Percentiles rank a stretch among this genome's conserved stretches.
These are phyloP conservation scores for Chamaecrista fasciculata DNA, from an alignment of 306 rosid genomes.

Conservation along the genomic window DNA sequence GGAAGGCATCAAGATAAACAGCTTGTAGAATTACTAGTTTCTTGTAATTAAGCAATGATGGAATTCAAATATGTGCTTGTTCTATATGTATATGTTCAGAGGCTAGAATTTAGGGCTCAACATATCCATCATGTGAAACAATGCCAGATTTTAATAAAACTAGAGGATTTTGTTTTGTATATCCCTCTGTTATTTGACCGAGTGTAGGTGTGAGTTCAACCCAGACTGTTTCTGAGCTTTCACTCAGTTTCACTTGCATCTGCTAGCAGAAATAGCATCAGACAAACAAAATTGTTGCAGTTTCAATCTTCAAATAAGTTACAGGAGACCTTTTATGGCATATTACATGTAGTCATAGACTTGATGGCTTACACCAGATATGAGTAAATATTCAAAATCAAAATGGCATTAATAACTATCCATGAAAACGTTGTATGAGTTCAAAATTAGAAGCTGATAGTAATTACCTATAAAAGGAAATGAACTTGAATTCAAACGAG, in stretches of 20 bases:
- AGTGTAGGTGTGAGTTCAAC: conserved; percentile 45
- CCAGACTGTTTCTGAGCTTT: conserved; percentile 74
- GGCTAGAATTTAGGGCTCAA: neutral
- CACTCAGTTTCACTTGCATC: conserved; percentile 74
- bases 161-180: conserved; percentile 37
- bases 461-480: too few species aligned
- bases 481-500: too few species aligned
- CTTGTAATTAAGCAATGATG: conserved; percentile 2
- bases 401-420: neutral
- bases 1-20: too few species aligned
- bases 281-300: neutral
- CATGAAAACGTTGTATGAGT: too few species aligned
- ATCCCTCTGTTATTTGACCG: conserved; percentile 45
- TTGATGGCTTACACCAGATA: neutral
- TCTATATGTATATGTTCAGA: conserved; percentile 21
- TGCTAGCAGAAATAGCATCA: conserved; percentile 33
- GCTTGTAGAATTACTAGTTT: too few species aligned
- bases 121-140: conserved; percentile 55
- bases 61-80: conserved; percentile 23
- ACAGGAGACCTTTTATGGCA: neutral
- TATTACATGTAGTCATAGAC: neutral
- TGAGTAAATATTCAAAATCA: too few species aligned
- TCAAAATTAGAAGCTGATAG: too few species aligned
- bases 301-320: neutral
- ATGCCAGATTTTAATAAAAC: conserved; percentile 58